Percentiles rank a stretch among this genome's conserved stretches.
phyloP scores from a whole-genome alignment of 2,329 filamentous ascomycete species.

The Incumbomyces delicatus region DNA sequence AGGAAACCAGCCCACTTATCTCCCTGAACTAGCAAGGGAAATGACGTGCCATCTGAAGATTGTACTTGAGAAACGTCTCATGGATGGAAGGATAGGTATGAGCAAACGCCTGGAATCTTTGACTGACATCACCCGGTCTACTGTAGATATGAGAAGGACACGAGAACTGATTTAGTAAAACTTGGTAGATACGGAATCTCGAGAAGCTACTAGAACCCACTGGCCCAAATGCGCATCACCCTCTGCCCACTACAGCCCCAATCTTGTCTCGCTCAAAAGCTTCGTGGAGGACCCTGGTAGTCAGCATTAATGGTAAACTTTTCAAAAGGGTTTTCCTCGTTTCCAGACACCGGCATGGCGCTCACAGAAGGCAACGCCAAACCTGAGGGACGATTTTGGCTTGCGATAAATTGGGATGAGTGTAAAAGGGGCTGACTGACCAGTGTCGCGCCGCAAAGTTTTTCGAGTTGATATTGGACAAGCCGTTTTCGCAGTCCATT shows the following conservation, averaged over 20 bases:
- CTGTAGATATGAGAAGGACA: background rate
- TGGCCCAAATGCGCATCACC: constrained; percentile 2
- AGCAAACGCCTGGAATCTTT: background rate
- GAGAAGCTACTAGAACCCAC: constrained; percentile 10
- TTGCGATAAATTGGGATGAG: constrained; percentile 6
- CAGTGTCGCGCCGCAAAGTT: background rate
- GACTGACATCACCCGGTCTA: background rate
- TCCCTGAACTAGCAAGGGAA: background rate
- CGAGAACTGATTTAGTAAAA: background rate
- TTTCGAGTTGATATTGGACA: background rate
- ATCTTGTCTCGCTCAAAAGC: no score
- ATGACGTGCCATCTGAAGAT: background rate
- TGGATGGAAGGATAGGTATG: background rate
- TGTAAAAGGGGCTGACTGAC: background rate
- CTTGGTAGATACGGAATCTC: background rate
- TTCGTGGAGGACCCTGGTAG: no score
- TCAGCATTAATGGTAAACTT: no score
- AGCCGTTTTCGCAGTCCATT: background rate
- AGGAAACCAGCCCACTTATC: background rate
- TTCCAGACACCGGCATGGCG: no score
- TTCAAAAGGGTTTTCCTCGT: no score
- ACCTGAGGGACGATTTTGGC: constrained; percentile 7
- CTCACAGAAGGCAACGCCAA: no score
- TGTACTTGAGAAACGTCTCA: background rate
- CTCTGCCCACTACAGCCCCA: no score